Evolutionary conservation across 257 asterid genomes (phyloP).

Genomic region (Nicotiana undulata): DNA sequence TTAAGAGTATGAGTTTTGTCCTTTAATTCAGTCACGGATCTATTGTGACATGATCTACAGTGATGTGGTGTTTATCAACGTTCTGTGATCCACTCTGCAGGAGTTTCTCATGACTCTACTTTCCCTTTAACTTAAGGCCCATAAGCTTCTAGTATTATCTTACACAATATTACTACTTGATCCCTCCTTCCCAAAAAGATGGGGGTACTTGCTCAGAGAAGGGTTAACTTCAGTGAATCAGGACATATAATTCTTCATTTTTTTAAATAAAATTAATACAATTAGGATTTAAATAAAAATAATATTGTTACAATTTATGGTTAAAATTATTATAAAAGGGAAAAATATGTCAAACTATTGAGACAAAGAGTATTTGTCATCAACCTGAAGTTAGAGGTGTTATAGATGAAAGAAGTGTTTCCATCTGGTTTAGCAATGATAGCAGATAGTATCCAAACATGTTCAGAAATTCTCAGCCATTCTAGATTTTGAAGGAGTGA

Average conservation of each 20-base stretch:
- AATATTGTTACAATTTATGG: neutral
- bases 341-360: neutral
- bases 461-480: neutral
- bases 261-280: neutral
- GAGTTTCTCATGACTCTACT: neutral
- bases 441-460: neutral
- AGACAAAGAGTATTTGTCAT: neutral
- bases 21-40: neutral
- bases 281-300: neutral
- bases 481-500: neutral
- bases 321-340: neutral
- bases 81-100: neutral
- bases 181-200: neutral
- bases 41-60: neutral
- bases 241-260: neutral
- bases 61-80: neutral
- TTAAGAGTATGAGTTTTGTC: neutral
- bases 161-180: neutral
- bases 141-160: neutral
- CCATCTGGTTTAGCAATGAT: neutral
- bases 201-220: neutral
- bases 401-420: neutral
- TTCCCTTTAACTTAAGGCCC: neutral
- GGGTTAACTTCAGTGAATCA: neutral
- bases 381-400: neutral